A percentile compares a stretch with the other conserved stretches of the same genome.
Evolutionary conservation across 179 eudicot species (phyloP).

Genomic region (Patellifolia procumbens): DNA sequence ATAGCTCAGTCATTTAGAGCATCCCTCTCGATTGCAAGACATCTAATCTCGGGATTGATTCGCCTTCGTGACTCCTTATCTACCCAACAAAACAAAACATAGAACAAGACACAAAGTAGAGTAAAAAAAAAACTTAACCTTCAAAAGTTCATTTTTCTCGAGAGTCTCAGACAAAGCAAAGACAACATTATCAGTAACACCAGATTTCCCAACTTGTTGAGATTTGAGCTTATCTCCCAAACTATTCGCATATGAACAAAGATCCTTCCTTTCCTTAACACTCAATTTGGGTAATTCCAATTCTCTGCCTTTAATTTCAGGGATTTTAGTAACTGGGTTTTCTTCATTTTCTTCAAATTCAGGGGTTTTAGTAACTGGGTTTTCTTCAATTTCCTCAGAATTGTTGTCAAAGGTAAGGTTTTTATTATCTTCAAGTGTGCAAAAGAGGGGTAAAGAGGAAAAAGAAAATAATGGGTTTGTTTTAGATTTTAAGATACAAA

Average conservation of each 20-base stretch:
- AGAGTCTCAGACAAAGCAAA: slow-evolving; percentile 71
- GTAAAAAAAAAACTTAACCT: slow-evolving; percentile 40
- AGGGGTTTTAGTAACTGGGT: background rate
- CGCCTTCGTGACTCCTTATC: too few species aligned
- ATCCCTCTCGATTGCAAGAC: too few species aligned
- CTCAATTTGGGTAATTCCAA: slow-evolving; percentile 51
- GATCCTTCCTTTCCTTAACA: slow-evolving; percentile 80
- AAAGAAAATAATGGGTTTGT: slow-evolving; percentile 19
- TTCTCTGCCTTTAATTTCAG: slow-evolving; percentile 18
- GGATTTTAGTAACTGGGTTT: slow-evolving; percentile 13
- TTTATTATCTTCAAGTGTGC: slow-evolving; percentile 12
- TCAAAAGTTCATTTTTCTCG: slow-evolving; percentile 79
- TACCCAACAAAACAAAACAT: background rate
- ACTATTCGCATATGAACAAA: slow-evolving; percentile 73
- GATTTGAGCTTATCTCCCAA: slow-evolving; percentile 79
- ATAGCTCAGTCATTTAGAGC: too few species aligned
- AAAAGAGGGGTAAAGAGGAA: slow-evolving; percentile 6
- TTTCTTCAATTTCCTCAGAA: slow-evolving; percentile 2
- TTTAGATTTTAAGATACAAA: slow-evolving; percentile 18
- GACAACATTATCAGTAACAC: slow-evolving; percentile 69
- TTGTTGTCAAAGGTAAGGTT: background rate
- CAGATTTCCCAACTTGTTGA: slow-evolving; percentile 85
- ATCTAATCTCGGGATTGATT: background rate
- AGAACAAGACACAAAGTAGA: background rate
- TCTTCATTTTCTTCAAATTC: too few species aligned